These are phyloP conservation scores for Strobilomyces confusus DNA, from an alignment of 768 basidiomycete genomes.

Conservation along the genomic window DNA sequence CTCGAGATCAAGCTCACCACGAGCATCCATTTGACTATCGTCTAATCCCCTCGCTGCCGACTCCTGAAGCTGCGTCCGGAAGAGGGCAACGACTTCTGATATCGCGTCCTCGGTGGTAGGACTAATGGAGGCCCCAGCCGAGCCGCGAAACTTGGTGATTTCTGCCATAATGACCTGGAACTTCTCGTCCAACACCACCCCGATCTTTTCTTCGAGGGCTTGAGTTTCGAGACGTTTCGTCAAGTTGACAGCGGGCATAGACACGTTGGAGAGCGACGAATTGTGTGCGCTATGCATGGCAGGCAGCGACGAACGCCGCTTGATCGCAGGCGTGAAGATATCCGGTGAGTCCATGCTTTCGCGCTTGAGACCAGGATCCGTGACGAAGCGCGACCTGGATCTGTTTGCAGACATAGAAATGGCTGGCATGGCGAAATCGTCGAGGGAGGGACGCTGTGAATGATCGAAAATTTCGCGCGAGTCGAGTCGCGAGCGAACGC, in stretches of 20 bases:
- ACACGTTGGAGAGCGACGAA: conserved; percentile 43
- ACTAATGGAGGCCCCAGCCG: conserved; percentile 32
- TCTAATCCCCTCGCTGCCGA: conserved; percentile 55
- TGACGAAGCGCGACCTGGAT: conserved; percentile 51
- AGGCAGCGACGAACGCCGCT: conserved; percentile 57
- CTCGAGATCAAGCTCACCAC: conserved; percentile 76
- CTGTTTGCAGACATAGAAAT: conserved; percentile 62
- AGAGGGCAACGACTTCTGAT: conserved; percentile 60
- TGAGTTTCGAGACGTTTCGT: conserved; percentile 56
- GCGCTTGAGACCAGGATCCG: conserved; percentile 49
- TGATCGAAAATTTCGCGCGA: conserved; percentile 74
- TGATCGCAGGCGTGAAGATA: conserved; percentile 40
- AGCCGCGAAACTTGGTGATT: conserved; percentile 25
- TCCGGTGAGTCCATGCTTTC: conserved; percentile 32
- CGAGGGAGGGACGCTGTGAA: conserved; percentile 66
- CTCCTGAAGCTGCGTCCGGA: conserved; percentile 64
- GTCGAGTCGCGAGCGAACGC: conserved; percentile 71
- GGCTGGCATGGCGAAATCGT: conserved; percentile 64
- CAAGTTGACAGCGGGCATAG: conserved; percentile 46
- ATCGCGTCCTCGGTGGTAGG: conserved; percentile 59
- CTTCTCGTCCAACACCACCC: conserved; percentile 66
- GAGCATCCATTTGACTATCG: conserved; percentile 64
- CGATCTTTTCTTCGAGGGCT: conserved; percentile 58
- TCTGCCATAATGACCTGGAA: conserved; percentile 48
- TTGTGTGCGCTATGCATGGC: conserved; percentile 45